These are phyloP conservation scores for Xanthoconium stramineum DNA, from an alignment of 768 basidiomycete species.

Conservation along the genomic window DNA sequence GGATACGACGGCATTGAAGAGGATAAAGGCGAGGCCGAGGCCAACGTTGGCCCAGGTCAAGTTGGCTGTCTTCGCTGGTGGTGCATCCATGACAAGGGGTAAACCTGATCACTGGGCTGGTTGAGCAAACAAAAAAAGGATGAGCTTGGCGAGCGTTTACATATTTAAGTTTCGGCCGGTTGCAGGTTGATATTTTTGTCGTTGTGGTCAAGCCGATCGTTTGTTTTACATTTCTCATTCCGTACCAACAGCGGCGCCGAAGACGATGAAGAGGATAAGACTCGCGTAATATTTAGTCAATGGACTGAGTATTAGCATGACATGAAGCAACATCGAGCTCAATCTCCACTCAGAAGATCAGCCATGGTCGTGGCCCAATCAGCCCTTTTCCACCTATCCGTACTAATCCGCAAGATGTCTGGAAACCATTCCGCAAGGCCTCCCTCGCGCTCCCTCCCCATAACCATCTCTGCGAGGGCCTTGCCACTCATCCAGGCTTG, in stretches of 20 bases:
- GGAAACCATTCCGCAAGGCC: constrained; percentile 47
- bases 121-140: background rate
- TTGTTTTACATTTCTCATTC: no score
- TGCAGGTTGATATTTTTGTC: background rate
- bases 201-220: constrained; percentile 1
- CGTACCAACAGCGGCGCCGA: no score
- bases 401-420: constrained; percentile 43
- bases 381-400: constrained; percentile 53
- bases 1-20: constrained; percentile 69
- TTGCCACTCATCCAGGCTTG: constrained; percentile 67
- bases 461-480: constrained; percentile 58
- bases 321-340: no score
- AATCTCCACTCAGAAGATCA: constrained; percentile 4
- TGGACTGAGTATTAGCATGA: no score
- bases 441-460: constrained; percentile 34
- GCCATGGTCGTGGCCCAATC: constrained; percentile 40
- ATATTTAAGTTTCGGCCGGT: background rate
- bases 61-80: constrained; percentile 22
- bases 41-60: constrained; percentile 74
- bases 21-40: constrained; percentile 71
- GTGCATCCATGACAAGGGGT: constrained; percentile 29
- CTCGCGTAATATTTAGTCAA: no score
- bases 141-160: background rate
- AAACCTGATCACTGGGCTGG: no score
- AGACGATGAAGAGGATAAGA: no score